Percentiles rank a stretch among this genome's conserved stretches.
These are phyloP conservation scores for Fusarium sulawesiense DNA, from an alignment of 2,329 filamentous ascomycete species.

Conservation along the genomic window DNA sequence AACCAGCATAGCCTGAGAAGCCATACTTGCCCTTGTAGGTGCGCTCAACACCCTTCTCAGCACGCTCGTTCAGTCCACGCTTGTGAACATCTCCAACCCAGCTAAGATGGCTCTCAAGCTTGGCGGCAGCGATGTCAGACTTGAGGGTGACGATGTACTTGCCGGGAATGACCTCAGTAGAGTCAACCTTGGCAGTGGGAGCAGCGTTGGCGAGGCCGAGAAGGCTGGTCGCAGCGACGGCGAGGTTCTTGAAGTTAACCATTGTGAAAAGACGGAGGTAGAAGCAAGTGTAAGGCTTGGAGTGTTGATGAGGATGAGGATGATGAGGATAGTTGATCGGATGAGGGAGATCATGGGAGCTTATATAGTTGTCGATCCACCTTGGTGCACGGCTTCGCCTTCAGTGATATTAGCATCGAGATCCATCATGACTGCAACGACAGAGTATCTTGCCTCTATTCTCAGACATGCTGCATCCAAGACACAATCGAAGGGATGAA, in stretches of 20 bases:
- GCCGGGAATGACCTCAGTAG: slow-evolving; percentile 48
- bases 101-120: slow-evolving; percentile 60
- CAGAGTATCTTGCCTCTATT: slow-evolving; percentile 2
- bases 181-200: slow-evolving; percentile 37
- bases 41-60: slow-evolving; percentile 51
- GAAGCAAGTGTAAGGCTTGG: slow-evolving; percentile 15
- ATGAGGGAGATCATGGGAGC: slow-evolving; percentile 6
- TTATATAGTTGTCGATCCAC: slow-evolving; percentile 38
- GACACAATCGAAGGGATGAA: slow-evolving; percentile 20
- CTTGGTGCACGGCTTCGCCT: neutral
- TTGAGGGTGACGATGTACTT: slow-evolving; percentile 74
- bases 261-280: slow-evolving; percentile 35
- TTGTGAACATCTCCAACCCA: slow-evolving; percentile 65
- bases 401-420: slow-evolving; percentile 6
- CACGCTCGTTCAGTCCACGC: slow-evolving; percentile 63
- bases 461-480: slow-evolving; percentile 6
- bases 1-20: slow-evolving; percentile 57
- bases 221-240: slow-evolving; percentile 42
- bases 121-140: slow-evolving; percentile 56
- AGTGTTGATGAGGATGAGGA: slow-evolving; percentile 20
- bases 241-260: slow-evolving; percentile 48
- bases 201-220: slow-evolving; percentile 38
- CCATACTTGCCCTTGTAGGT: slow-evolving; percentile 47
- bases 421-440: slow-evolving; percentile 3
- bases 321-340: slow-evolving; percentile 7